Evolutionary conservation across 2,329 filamentous ascomycete species (phyloP), one percentile per base, ranked within the genome.

Genomic region (Cladorrhinum sp.): DNA sequence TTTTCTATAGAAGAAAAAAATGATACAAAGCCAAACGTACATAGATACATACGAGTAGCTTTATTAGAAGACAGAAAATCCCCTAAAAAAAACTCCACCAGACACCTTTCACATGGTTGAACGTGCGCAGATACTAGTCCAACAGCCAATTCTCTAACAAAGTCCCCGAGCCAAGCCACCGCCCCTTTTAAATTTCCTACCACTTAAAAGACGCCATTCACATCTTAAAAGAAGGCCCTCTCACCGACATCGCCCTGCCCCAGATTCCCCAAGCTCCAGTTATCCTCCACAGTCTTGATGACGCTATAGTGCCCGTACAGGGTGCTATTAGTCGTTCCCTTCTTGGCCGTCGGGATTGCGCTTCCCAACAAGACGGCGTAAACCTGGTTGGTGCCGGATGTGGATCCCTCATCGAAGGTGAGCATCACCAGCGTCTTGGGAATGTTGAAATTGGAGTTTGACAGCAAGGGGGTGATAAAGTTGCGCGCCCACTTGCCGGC

Each of bases 331-430:
- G 78, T 85, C 23, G 88, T 91, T 59, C 88, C 88, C 48, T 85
- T 76, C 1, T 89, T 80, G n/a, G 81, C 56, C 3, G 77, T 56
- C 10, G 89, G 88, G 1, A 96, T 75, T n/a, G 86, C 87, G 61
- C 90, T 90, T 16, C 91, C 91, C 2, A 95, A 77, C 0, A 95
- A 81, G 65, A 95, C 81, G 64, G 79, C 84, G 62, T 91, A 83
- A 56, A 95, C 82, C 45, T 80, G 80, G 48, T 65, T 64, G 10
- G 24, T 60, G n/a, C 55, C 20, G 25, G 92, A 92, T 9, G 82
- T 85, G 67, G 88, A 84, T 72, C 87, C 90, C 76, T 95, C 91
- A 65, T 95, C 91, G 69, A 92, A 95, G 9, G 86, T 93, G 62
- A 95, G 74, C 4, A 93, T 77, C 9, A 95, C 81, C 1, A 95